Conservation (phyloP, 345 rosid species). For the Linum usitatissimum region DNA sequence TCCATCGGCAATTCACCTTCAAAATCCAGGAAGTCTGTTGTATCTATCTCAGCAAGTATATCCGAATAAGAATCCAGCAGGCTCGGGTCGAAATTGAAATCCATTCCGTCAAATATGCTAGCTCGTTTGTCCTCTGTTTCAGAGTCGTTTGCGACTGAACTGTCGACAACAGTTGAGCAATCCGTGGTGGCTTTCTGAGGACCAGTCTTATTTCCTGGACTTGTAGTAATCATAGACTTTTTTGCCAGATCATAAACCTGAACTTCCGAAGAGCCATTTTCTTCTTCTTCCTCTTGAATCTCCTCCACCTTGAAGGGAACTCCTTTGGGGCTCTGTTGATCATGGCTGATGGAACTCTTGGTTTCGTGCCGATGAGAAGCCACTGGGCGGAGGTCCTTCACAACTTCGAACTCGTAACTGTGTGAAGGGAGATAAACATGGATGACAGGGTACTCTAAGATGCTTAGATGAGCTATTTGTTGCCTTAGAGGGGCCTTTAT, state of each 20-base stretch:
- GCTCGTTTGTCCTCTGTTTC: constrained; percentile 9
- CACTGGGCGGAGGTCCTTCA: constrained; percentile 20
- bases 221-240: not conserved
- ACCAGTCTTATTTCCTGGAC: constrained; percentile 16
- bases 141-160: constrained; percentile 9
- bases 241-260: constrained; percentile 34
- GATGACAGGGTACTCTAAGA: constrained; percentile 80
- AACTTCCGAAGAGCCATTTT: constrained; percentile 29
- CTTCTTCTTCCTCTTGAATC: constrained; percentile 37
- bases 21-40: constrained; percentile 59
- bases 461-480: constrained; percentile 43
- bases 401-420: constrained; percentile 47
- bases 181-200: constrained; percentile 13
- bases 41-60: constrained; percentile 44
- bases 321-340: constrained; percentile 28
- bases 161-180: constrained; percentile 11
- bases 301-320: constrained; percentile 55
- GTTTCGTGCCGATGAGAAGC: constrained; percentile 14
- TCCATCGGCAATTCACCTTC: constrained; percentile 40
- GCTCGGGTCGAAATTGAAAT: constrained; percentile 55
- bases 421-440: constrained; percentile 75
- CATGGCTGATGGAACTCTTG: constrained; percentile 19
- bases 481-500: constrained; percentile 44
- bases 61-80: constrained; percentile 57
- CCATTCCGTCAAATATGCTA: constrained; percentile 24